These are phyloP conservation scores for Fagus sylvatica DNA, from an alignment of 306 rosid species.

Conservation along the genomic window DNA sequence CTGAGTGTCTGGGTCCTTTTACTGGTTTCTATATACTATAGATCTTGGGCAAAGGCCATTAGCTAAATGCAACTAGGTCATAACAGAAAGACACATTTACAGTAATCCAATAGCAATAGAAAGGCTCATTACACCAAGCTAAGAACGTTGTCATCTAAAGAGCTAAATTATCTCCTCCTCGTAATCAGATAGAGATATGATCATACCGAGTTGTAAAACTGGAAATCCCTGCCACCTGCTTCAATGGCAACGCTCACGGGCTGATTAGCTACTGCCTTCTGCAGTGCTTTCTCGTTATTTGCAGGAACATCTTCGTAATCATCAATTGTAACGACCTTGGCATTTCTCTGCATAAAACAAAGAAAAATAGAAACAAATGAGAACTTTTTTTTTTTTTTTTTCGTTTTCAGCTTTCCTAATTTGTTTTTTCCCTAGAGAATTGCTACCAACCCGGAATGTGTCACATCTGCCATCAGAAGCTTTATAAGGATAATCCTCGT, in stretches of 20 bases:
- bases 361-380: neutral
- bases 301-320: constrained; percentile 63
- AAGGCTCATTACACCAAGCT: too few relatives aligned
- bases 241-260: constrained; percentile 84
- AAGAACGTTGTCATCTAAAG: neutral
- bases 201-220: constrained; percentile 71
- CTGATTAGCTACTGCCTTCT: constrained; percentile 74
- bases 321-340: constrained; percentile 70
- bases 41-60: neutral
- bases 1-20: neutral
- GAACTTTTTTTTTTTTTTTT: neutral
- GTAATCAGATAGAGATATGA: neutral
- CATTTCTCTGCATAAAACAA: constrained; percentile 62
- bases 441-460: constrained; percentile 49
- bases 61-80: neutral
- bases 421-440: neutral
- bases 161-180: neutral
- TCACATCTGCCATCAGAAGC: constrained; percentile 62
- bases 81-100: neutral
- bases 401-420: neutral
- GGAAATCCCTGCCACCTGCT: constrained; percentile 80
- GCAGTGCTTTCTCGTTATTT: constrained; percentile 60
- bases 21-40: neutral
- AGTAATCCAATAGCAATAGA: neutral
- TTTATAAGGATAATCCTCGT: constrained; percentile 75